Conservation (phyloP, 148 eudicot genomes). For the Gaultheria prostrata region DNA sequence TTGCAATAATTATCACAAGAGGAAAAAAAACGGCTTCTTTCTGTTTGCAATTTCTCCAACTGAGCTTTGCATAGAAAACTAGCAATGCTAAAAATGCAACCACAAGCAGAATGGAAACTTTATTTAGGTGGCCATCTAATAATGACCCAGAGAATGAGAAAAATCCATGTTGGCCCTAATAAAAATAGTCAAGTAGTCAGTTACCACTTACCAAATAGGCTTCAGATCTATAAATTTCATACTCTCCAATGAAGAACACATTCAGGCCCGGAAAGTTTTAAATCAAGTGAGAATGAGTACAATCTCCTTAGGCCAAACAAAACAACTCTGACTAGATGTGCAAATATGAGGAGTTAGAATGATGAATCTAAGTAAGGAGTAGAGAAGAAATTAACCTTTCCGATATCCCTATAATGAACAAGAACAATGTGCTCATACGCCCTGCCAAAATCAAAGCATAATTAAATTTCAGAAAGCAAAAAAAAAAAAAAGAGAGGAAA, state of each 20-base stretch:
- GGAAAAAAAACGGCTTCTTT: background rate
- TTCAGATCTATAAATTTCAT: background rate
- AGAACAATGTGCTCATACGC: slow-evolving; percentile 91
- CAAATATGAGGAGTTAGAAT: background rate
- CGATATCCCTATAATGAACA: slow-evolving; percentile 91
- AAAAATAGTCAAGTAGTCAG: background rate
- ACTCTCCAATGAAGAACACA: background rate
- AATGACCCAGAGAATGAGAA: background rate
- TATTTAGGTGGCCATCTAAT: background rate
- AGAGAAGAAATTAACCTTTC: slow-evolving; percentile 47
- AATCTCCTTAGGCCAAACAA: background rate
- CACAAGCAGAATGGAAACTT: background rate
- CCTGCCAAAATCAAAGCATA: slow-evolving; percentile 36
- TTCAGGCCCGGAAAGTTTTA: background rate
- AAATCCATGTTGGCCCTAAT: background rate
- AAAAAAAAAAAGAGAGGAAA: background rate
- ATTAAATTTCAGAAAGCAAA: background rate
- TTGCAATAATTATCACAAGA: background rate
- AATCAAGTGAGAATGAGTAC: background rate
- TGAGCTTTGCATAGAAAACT: background rate
- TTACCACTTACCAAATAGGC: background rate
- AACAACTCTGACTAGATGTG: background rate
- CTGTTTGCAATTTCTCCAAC: background rate
- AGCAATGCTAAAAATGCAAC: background rate
- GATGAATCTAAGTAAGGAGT: background rate